Base-by-base conservation (phyloP, 2,329 filamentous ascomycete genomes). In the Colletotrichum lindemuthianum region DNA sequence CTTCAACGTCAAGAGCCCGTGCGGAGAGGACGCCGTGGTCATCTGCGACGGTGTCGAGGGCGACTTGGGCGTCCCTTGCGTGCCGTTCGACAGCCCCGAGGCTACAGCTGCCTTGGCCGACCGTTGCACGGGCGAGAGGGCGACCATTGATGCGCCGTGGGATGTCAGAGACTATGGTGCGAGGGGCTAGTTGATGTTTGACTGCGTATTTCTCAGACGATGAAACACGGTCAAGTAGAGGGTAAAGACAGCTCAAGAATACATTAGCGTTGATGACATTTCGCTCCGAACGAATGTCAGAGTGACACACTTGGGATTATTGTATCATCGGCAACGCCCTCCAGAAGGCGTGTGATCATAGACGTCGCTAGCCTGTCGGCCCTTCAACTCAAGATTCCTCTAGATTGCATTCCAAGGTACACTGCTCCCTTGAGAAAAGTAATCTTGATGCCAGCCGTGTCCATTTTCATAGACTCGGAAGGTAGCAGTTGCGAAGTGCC, bases 1-100 rank as follows among this genome's bases (percentile, higher is more conserved):
- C 63, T 87, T 89, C 67, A 77, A 84, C 61, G 71, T 89, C 55
- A 83, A 77, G 0, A 85, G 81, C 48, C 86, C 86, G 0, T 78
- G 78, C 43, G 77, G 76, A 12, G 76, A 72, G 24, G 71, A 77
- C 10, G 71, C 77, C 13, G 79, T 79, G 52, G 76, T 87, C 53
- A 77, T 85, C 50, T 87, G 85, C 67, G 82, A 86, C 69, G 82
- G 75, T 15, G 76, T 82, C 68, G 70, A 72, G 10, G 78, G 77
- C 9, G 77, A 74, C 47, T 69, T 75, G 1, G 70, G 78, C 5
- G 67, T 72, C 2, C 74, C 73, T 36, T 79, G 77, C 59, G 71
- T 78, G n/a, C 70, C 73, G 36, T 74, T 75, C 33, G 72, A 72
- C 34, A 79, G 73, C 66, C 60, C 67, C 6, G 73, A 74, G 65